Base-by-base conservation (phyloP, 1,284 basidiomycete species). In the Apiotrichum sp. region DNA sequence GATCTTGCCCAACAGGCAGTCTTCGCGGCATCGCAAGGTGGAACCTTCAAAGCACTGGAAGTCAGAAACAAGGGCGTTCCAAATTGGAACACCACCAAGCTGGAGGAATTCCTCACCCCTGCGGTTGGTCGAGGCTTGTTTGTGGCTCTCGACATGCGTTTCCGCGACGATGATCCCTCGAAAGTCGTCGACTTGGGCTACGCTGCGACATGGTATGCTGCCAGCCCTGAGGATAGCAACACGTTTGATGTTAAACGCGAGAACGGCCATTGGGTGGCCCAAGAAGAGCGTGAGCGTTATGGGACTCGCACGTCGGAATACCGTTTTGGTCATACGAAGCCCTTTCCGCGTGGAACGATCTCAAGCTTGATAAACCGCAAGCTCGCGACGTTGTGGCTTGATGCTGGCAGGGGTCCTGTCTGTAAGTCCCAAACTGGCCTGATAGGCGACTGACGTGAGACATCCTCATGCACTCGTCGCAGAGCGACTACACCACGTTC, bases 111-210 rank as follows among this genome's bases (percentile, higher is more conserved):
- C 40, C 38, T 50, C 44, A 55, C 16, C 13, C 39, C 6, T 51
- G 56, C 34, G 0, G 57, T 70, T 32, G 73, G 74, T 0, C 55
- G 68, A 44, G 64, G 65, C n/a, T 55, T 69, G 29, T 76, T 75
- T 53, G 46, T 76, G 44, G 56, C 69, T 1, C 55, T 75, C 16
- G 55, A 63, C 31, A 56, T 71, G 3, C 65, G 74, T 10, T 34
- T 39, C 10, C 44, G 6, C 7, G 22, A 38, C 2, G 47, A 40
- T 13, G 40, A 52, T 32, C 36, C 34, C n/a, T 6, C 11, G 36
- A 35, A 34, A 22, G 40, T 55, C 29, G 22, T 56, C 10, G 62
- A 63, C 29, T 36, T 63, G 11, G 64, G 64, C 16, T 65, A 54
- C 51, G 47, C 58, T 6, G 60, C 54, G 8, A 31, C 41, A 9